Evolutionary conservation across 768 basidiomycete species (phyloP), one percentile per base, ranked within the genome.

Genomic region (Naganishia vishniacii): DNA sequence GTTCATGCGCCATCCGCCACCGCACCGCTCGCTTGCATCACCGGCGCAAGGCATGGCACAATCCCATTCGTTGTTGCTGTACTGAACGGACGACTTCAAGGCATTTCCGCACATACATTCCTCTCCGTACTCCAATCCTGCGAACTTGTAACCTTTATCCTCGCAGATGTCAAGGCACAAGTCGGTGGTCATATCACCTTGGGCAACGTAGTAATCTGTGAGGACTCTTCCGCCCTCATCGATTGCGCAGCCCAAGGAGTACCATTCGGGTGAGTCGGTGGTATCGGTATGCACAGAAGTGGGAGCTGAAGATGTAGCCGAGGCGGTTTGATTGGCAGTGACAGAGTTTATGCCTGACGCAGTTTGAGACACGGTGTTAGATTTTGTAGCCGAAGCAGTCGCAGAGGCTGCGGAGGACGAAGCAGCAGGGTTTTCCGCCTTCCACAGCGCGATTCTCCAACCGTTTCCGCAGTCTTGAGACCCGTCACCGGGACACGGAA

Each of bases 91-190:
- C 1, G 59, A 47, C 16, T 69, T 69, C 25, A 76, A 31, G 23
- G 67, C 59, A 51, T 69, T 71, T 9, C 71, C 73, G 64, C 78
- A 78, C 69, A 71, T 76, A 67, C 78, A 78, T 65, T 78, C 69
- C 46, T 71, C 66, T 26, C 74, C 76, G 65, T 66, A 74, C 62
- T 77, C 75, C 45, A 75, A 66, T 58, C 77, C 78, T 58, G 73
- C 75, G 61, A 66, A 77, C 13, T 64, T 66, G 74, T 67, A 78
- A 13, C 75, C 74, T 42, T 65, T 66, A 48, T 69, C 70, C 56
- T 76, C 72, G 65, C 77, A 78, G 42, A 65, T 44, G 6, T 67
- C 59, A 12, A 75, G 66, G 68, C 77, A 78, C 47, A 18, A 48
- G 67, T 78, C 76, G 62, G 75, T 67, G 31, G 77, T 77, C 67